Evolutionary conservation across 495 filamentous ascomycete genomes (phyloP), one percentile per base, ranked within the genome.

Genomic region (Aspergillus wentii): DNA sequence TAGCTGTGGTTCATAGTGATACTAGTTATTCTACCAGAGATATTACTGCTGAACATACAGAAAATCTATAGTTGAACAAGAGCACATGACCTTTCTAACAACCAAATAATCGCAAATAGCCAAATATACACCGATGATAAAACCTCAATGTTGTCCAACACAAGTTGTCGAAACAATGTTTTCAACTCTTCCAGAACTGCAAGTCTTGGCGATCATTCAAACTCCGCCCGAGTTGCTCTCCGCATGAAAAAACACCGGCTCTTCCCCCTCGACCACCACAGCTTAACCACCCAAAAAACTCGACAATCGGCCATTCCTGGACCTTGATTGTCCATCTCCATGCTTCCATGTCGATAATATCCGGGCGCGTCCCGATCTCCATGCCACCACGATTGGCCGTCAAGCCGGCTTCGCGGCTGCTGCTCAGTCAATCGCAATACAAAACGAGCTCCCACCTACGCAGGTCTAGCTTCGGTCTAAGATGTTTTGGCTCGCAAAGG

Each of bases 401-500:
- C 33, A 33, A 38, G 18, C 17, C 20, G 29, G 20, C 23, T 23
- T 30, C 30, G 8, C 22, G 37, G 30, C 41, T 30, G 32, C 14
- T 34, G 38, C 31, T 48, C 30, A 35, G 44, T 4, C n/a, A n/a
- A n/a, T n/a, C n/a, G n/a, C n/a, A n/a, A n/a, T n/a, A n/a, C n/a
- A 29, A n/a, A 29, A 13, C 26, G 26, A 29, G 26, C 35, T 51
- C 28, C 14, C 26, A 14, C 9, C 28, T n/a, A 28, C 42, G 30
- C 3, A 35, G 27, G 10, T 26, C 36, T 8, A 10, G 10, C 11
- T 15, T 19, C 17, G 8, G 21, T 17, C 43, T 21, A 40, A 54
- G 54, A 44, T 43, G 41, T 26, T 43, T 49, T 42, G 39, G 40
- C 36, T 52, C 56, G 11, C 50, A 51, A 37, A 49, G 22, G 14